These are phyloP conservation scores for Termitomyces sp. DNA, from an alignment of 768 basidiomycete species.

Conservation along the genomic window DNA sequence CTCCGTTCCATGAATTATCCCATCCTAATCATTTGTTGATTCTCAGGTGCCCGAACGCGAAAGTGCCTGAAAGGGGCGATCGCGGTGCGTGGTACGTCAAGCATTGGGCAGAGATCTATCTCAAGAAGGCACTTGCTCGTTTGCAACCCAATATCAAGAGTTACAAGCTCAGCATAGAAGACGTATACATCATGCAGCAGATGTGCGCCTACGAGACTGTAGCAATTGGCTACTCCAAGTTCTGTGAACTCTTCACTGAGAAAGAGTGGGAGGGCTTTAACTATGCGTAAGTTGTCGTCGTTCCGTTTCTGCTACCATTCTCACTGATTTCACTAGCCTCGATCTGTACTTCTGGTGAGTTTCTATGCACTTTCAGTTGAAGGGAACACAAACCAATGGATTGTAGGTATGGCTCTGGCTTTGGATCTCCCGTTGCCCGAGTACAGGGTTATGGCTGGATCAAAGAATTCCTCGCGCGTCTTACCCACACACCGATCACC, in stretches of 20 bases:
- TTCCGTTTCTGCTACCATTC: background rate
- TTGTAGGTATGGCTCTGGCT: slow-evolving; percentile 64
- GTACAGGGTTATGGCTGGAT: slow-evolving; percentile 77
- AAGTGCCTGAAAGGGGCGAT: slow-evolving; percentile 38
- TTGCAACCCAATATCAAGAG: slow-evolving; percentile 58
- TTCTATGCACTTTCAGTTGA: background rate
- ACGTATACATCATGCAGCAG: slow-evolving; percentile 76
- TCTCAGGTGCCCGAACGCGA: slow-evolving; percentile 61
- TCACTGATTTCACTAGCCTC: slow-evolving; percentile 34
- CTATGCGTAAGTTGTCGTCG: slow-evolving; percentile 47
- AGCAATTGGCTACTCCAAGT: slow-evolving; percentile 85
- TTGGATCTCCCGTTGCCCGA: slow-evolving; percentile 77
- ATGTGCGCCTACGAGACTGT: slow-evolving; percentile 93
- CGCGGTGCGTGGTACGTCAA: slow-evolving; percentile 56
- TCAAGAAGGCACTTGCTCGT: slow-evolving; percentile 59
- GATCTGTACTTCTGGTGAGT: slow-evolving; percentile 62
- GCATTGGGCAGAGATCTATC: slow-evolving; percentile 71
- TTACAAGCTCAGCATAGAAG: slow-evolving; percentile 58
- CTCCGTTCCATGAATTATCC: background rate
- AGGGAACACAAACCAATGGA: slow-evolving; percentile 2
- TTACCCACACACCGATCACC: slow-evolving; percentile 70
- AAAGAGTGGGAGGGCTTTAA: slow-evolving; percentile 94
- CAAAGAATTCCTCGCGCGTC: slow-evolving; percentile 79
- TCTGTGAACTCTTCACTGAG: slow-evolving; percentile 86
- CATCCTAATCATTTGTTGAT: background rate